These are phyloP conservation scores for Smittium mucronatum DNA, from an alignment of 371 early-diverging fungal genomes.

Conservation along the genomic window DNA sequence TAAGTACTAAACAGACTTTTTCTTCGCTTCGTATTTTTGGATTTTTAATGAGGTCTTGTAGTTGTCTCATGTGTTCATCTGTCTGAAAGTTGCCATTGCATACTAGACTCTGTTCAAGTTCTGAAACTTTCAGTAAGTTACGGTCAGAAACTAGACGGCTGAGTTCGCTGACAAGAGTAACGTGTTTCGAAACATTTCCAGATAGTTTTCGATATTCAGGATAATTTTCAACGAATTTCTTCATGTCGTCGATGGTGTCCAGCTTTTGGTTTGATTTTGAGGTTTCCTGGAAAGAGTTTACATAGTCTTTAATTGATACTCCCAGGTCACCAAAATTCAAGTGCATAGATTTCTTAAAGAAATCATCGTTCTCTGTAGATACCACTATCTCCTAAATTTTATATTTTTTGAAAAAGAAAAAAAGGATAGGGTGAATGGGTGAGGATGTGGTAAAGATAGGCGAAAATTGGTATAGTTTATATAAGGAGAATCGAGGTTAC, in stretches of 20 bases:
- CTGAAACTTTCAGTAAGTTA: slow-evolving; percentile 68
- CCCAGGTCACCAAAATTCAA: slow-evolving; percentile 90
- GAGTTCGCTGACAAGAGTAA: slow-evolving; percentile 84
- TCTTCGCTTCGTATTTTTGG: slow-evolving; percentile 51
- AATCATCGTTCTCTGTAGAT: slow-evolving; percentile 74
- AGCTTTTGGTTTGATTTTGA: slow-evolving; percentile 79
- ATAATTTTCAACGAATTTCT: slow-evolving; percentile 93
- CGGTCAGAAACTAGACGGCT: slow-evolving; percentile 61
- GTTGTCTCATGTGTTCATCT: slow-evolving; percentile 56
- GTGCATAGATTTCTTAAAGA: slow-evolving; percentile 77
- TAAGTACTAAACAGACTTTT: slow-evolving; percentile 63
- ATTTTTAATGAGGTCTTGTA: slow-evolving; percentile 53
- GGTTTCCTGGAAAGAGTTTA: slow-evolving; percentile 80
- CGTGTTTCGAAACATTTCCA: slow-evolving; percentile 94
- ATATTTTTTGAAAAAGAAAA: background rate
- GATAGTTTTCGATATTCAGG: slow-evolving; percentile 89
- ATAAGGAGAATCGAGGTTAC: background rate
- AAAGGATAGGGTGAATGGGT: no score
- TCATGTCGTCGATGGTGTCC: slow-evolving; percentile 93
- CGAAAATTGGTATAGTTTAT: background rate
- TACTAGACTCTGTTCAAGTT: slow-evolving; percentile 88
- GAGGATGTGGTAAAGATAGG: no score
- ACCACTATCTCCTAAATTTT: slow-evolving; percentile 72
- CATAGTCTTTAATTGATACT: slow-evolving; percentile 80
- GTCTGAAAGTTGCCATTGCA: slow-evolving; percentile 59